These are phyloP conservation scores for Astrocystis sublimbata DNA, from an alignment of 495 filamentous ascomycete genomes.

Conservation along the genomic window DNA sequence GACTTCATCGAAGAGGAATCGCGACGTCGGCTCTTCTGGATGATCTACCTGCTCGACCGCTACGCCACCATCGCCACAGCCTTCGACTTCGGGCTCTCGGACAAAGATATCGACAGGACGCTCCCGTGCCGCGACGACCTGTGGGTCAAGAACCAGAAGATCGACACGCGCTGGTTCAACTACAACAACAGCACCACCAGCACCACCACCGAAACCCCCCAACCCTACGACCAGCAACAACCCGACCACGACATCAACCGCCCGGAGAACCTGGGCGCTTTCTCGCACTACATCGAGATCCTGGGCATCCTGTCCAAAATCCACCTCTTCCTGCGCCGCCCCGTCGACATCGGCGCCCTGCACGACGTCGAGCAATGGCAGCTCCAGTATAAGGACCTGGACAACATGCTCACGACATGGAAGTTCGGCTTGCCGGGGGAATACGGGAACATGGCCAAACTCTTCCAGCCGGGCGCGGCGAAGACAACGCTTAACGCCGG, in stretches of 20 bases:
- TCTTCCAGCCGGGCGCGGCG: slow-evolving; percentile 67
- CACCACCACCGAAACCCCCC: slow-evolving; percentile 68
- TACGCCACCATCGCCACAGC: slow-evolving; percentile 87
- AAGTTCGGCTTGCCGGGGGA: slow-evolving; percentile 79
- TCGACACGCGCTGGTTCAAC: slow-evolving; percentile 81
- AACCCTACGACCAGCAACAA: slow-evolving; percentile 37
- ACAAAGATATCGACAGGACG: slow-evolving; percentile 83
- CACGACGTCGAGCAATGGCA: slow-evolving; percentile 89
- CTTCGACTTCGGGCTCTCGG: slow-evolving; percentile 84
- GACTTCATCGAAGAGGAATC: slow-evolving; percentile 90
- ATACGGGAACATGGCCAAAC: slow-evolving; percentile 74
- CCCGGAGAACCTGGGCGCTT: slow-evolving; percentile 79
- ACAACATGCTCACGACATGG: slow-evolving; percentile 75
- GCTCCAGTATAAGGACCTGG: slow-evolving; percentile 77
- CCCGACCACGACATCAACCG: slow-evolving; percentile 65
- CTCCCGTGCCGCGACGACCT: slow-evolving; percentile 84
- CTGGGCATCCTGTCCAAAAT: slow-evolving; percentile 82
- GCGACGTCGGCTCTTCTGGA: slow-evolving; percentile 82
- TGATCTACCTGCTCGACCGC: slow-evolving; percentile 84
- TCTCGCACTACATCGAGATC: slow-evolving; percentile 84
- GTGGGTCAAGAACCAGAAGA: slow-evolving; percentile 78
- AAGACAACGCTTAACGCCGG: slow-evolving; percentile 70
- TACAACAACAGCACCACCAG: slow-evolving; percentile 46
- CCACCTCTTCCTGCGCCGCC: slow-evolving; percentile 80
- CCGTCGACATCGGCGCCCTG: slow-evolving; percentile 81